These are phyloP conservation scores for Fusarium sp. DNA, from an alignment of 2,329 filamentous ascomycete species.

Conservation along the genomic window DNA sequence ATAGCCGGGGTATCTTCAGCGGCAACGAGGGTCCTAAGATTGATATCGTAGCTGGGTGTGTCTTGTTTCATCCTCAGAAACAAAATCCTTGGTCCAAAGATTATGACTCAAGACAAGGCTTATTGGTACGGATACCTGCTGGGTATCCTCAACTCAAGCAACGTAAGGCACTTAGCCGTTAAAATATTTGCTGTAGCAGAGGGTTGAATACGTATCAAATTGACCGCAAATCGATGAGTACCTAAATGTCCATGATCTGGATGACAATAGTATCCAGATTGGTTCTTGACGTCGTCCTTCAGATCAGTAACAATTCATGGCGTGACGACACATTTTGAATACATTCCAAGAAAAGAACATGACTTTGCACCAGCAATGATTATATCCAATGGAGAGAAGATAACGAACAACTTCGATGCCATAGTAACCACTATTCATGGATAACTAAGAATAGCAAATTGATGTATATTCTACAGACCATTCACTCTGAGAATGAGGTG, in stretches of 20 bases:
- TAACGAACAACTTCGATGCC: background rate
- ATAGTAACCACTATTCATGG: background rate
- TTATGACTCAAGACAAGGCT: too few species aligned
- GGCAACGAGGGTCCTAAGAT: background rate
- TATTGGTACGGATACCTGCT: background rate
- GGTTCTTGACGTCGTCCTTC: background rate
- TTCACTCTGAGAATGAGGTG: background rate
- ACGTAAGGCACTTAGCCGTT: background rate
- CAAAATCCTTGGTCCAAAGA: background rate
- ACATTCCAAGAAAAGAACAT: background rate
- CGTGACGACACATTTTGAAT: background rate
- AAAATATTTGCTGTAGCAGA: background rate
- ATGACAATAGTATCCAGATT: background rate
- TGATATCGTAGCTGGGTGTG: background rate
- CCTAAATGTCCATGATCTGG: background rate
- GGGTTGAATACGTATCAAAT: background rate
- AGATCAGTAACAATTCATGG: background rate
- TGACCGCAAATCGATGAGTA: background rate
- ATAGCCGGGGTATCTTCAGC: background rate
- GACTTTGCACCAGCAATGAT: background rate
- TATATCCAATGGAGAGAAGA: background rate
- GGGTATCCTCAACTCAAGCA: background rate
- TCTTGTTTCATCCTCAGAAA: background rate
- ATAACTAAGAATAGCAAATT: background rate
- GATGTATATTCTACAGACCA: background rate